Evolutionary conservation across 2,329 filamentous ascomycete species (phyloP).

Genomic region (Diaporthe sp.): DNA sequence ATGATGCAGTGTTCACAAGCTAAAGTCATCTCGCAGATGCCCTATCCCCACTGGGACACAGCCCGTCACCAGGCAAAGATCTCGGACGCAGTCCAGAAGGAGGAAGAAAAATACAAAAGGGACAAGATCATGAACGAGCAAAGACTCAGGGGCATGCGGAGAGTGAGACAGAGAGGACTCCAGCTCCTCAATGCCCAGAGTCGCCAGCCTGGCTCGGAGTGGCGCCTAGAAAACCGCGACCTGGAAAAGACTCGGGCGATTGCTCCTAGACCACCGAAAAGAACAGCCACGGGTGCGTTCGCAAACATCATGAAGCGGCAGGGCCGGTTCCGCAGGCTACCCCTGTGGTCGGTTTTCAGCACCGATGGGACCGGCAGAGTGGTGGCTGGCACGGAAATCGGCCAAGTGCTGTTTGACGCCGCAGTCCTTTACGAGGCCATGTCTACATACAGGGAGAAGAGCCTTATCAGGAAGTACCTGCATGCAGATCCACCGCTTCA

Average conservation of each 20-base stretch:
- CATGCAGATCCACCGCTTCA: slow-evolving; percentile 55
- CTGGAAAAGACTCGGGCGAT: neutral
- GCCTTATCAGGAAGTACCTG: slow-evolving; percentile 52
- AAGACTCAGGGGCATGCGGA: slow-evolving; percentile 30
- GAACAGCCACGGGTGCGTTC: slow-evolving; percentile 37
- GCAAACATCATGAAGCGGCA: slow-evolving; percentile 41
- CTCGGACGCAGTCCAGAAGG: slow-evolving; percentile 36
- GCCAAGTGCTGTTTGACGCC: slow-evolving; percentile 51
- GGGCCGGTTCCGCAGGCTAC: slow-evolving; percentile 31
- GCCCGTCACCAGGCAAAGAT: slow-evolving; percentile 42
- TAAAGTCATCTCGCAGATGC: slow-evolving; percentile 49
- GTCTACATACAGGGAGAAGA: slow-evolving; percentile 52
- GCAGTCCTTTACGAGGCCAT: slow-evolving; percentile 55
- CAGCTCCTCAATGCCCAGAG: slow-evolving; percentile 39
- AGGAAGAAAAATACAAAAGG: slow-evolving; percentile 35
- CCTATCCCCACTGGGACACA: slow-evolving; percentile 59
- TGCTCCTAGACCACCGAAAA: neutral
- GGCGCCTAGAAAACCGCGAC: slow-evolving; percentile 36
- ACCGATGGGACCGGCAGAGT: slow-evolving; percentile 34
- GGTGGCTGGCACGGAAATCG: slow-evolving; percentile 42
- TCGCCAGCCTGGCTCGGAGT: slow-evolving; percentile 37
- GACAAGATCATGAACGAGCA: slow-evolving; percentile 33
- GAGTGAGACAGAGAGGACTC: slow-evolving; percentile 36
- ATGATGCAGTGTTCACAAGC: fast-evolving
- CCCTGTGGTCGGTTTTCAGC: slow-evolving; percentile 26